Evolutionary conservation across 2,329 filamentous ascomycete species (phyloP).

Genomic region (Fusarium armeniacum): DNA sequence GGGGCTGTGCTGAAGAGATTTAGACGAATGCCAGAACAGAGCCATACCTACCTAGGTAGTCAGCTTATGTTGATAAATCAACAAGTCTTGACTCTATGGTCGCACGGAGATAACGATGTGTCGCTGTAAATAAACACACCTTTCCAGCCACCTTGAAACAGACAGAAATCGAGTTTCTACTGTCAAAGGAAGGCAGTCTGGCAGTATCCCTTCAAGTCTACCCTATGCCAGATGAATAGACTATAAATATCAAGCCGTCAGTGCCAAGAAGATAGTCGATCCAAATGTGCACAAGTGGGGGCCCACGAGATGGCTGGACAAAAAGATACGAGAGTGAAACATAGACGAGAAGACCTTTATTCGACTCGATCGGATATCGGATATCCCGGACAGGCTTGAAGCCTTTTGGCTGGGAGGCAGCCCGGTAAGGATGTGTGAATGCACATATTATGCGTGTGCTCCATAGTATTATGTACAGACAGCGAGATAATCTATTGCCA

Average conservation of each 20-base stretch:
- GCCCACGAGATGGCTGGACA: slow-evolving; percentile 20
- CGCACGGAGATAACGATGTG: neutral
- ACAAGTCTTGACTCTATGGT: neutral
- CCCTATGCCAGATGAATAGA: slow-evolving; percentile 1
- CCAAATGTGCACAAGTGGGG: slow-evolving; percentile 29
- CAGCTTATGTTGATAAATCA: neutral
- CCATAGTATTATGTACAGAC: neutral
- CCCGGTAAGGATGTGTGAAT: neutral
- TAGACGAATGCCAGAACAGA: neutral
- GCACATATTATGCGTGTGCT: neutral
- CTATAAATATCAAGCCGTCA: slow-evolving; percentile 26
- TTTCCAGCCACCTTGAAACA: slow-evolving; percentile 9
- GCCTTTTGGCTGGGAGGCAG: slow-evolving; percentile 6
- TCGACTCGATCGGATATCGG: slow-evolving; percentile 14
- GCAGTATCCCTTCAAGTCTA: neutral
- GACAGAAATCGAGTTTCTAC: neutral
- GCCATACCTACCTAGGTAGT: neutral
- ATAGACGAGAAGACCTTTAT: slow-evolving; percentile 9
- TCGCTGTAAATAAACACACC: neutral
- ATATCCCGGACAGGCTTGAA: slow-evolving; percentile 26
- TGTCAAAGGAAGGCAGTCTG: neutral
- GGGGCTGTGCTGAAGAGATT: neutral
- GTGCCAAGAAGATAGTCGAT: slow-evolving; percentile 27
- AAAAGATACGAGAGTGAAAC: slow-evolving; percentile 30
- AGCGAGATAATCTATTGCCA: neutral